These are phyloP conservation scores for Yamadazyma jaroonii DNA, from an alignment of 1,139 yeast genomes.

Conservation along the genomic window DNA sequence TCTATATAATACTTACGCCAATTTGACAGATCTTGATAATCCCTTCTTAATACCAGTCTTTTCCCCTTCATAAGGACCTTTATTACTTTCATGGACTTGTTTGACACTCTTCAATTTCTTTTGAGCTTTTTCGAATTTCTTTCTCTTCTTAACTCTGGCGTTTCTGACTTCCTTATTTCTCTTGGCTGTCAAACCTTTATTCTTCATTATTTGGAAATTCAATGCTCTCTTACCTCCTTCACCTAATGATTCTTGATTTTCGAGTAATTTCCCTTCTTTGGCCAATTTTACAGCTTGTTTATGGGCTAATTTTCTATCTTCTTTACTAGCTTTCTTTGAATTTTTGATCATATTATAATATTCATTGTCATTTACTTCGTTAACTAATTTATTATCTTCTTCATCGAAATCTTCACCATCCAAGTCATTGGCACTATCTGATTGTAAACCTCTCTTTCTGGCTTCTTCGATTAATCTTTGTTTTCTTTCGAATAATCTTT, in stretches of 20 bases:
- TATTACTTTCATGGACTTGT: constrained; percentile 72
- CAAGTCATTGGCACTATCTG: constrained; percentile 54
- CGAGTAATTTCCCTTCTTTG: constrained; percentile 78
- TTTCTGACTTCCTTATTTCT: constrained; percentile 93
- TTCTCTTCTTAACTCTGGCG: constrained; percentile 97
- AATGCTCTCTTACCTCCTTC: constrained; percentile 91
- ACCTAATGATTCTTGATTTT: constrained; percentile 62
- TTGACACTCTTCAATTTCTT: constrained; percentile 90
- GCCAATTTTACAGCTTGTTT: constrained; percentile 74
- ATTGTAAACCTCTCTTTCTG: constrained; percentile 68
- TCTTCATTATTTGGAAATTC: constrained; percentile 88
- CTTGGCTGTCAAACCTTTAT: constrained; percentile 91
- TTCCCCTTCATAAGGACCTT: constrained; percentile 91
- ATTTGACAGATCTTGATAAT: constrained; percentile 79
- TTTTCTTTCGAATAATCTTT: constrained; percentile 84
- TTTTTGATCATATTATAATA: constrained; percentile 54
- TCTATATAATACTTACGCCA: constrained; percentile 32
- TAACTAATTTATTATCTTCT: constrained; percentile 44
- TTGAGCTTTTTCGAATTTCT: constrained; percentile 91
- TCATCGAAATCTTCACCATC: constrained; percentile 51
- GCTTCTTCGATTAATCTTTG: constrained; percentile 88
- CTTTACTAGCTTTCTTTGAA: constrained; percentile 46
- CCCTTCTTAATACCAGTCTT: constrained; percentile 97
- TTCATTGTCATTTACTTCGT: constrained; percentile 31
- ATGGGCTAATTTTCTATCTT: constrained; percentile 63